These are phyloP conservation scores for Cyclostephanos tholiformis DNA, from an alignment of 108 stramenopile genomes.

Conservation along the genomic window DNA sequence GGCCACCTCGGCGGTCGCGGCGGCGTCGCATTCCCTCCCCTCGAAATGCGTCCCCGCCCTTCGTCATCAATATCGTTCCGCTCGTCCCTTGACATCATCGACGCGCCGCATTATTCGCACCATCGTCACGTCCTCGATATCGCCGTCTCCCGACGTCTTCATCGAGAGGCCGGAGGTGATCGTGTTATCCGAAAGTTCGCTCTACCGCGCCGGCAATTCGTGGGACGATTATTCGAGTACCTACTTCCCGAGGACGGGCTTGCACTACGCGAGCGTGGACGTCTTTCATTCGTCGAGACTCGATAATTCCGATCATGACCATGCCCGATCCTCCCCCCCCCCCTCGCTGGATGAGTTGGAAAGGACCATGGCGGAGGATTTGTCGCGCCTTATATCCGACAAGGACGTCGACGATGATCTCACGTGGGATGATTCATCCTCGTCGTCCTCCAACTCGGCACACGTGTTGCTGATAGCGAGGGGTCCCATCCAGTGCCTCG, in stretches of 20 bases:
- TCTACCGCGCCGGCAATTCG: conserved; percentile 21
- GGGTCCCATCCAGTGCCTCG: conserved; percentile 46
- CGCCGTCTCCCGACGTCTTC: conserved; percentile 1
- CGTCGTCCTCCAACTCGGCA: conserved; percentile 26
- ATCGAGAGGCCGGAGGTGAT: conserved; percentile 37
- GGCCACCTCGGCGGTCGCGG: too few species aligned
- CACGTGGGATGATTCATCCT: too few species aligned
- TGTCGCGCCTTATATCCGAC: neutral
- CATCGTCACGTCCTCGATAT: too few species aligned
- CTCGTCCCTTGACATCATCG: too few species aligned
- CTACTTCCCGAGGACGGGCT: conserved; percentile 20
- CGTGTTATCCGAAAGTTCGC: conserved; percentile 24
- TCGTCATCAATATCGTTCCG: too few species aligned
- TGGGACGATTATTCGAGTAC: conserved; percentile 30
- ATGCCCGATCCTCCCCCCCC: neutral
- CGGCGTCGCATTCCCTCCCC: too few species aligned
- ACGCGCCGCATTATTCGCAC: too few species aligned
- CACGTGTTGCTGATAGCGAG: conserved; percentile 37
- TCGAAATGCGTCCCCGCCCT: too few species aligned
- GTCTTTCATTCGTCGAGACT: conserved; percentile 4
- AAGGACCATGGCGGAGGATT: conserved; percentile 18
- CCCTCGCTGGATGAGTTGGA: conserved; percentile 16
- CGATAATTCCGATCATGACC: too few species aligned
- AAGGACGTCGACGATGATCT: neutral
- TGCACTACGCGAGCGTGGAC: conserved; percentile 31